Evolutionary conservation across 768 basidiomycete genomes (phyloP), one percentile per base, ranked within the genome.

Genomic region (Paxillus ammoniavirescens): DNA sequence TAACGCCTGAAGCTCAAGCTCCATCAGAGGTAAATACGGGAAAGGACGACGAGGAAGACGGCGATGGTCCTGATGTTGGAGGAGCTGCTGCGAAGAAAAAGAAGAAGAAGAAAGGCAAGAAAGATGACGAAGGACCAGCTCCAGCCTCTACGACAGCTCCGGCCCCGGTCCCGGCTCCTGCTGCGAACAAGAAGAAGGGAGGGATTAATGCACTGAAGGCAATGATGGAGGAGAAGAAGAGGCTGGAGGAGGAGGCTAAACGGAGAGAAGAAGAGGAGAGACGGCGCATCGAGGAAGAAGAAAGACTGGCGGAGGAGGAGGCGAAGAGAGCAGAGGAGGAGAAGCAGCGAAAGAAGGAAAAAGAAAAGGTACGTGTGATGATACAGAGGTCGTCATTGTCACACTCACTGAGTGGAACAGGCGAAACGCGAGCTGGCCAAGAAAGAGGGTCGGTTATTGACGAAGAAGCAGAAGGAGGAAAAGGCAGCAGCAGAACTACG

Each of bases 401-500:
- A 8, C 28, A 40, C 49, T 54, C 37, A 49, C 33, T 40, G 9
- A n/a, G 28, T 43, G 42, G 47, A 46, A 49, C 64, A 95, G 93
- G 87, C 83, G 42, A 97, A 96, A 72, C 85, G 84, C 48, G 95
- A 97, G 62, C 68, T 89, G 48, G 87, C 90, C 13, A 93, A 90
- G 80, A 96, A 94, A 69, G 95, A 98, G 73, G 97, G 97, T 21
- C 83, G 89, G 43, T 75, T 96, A 23, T 79, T 98, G 47, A 98
- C 96, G n/a, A 94, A 96, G 71, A 97, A 95, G 72, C 95, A 98
- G 70, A 96, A 93, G 71, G 89, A 92, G 65, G 95, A 98, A 68
- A 86, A 81, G 61, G 90, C 89, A 18, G 89, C 86, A 59, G 94
- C 93, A 3, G 95, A 98, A 69, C 83, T 92, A 30, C 86, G 94